phyloP scores from a whole-genome alignment of 2,329 filamentous ascomycete species.

The Curvularia sp. region DNA sequence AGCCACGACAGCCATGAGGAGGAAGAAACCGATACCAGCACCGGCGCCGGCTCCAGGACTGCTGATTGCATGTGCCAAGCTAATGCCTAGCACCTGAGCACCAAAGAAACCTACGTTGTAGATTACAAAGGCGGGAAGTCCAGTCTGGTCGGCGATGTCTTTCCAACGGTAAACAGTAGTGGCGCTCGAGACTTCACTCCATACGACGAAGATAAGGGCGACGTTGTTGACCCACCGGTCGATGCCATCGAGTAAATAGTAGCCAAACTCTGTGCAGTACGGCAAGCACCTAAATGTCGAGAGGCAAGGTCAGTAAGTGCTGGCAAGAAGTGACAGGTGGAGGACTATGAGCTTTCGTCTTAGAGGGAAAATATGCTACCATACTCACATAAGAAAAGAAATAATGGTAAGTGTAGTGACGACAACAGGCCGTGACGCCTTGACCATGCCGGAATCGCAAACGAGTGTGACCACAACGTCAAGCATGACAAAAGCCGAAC shows the following conservation, averaged over 20 bases:
- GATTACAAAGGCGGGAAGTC: conserved; percentile 54
- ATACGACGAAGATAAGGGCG: conserved; percentile 62
- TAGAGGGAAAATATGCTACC: not conserved
- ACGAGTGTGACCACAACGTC: conserved; percentile 63
- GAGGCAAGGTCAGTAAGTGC: not conserved
- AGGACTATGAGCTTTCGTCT: not conserved
- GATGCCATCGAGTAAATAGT: conserved; percentile 62
- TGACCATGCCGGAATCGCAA: conserved; percentile 60
- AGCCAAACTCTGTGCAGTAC: conserved; percentile 66
- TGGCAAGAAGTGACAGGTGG: not conserved
- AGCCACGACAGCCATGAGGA: conserved; percentile 52
- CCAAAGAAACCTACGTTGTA: conserved; percentile 63
- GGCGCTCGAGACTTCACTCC: conserved; percentile 61
- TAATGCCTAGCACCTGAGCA: conserved; percentile 61
- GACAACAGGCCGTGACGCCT: conserved; percentile 57
- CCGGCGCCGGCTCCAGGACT: conserved; percentile 58
- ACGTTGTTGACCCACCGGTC: conserved; percentile 66
- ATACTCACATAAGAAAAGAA: conserved; percentile 57
- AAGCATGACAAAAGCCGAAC: conserved; percentile 66
- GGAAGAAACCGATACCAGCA: conserved; percentile 62
- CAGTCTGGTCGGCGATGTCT: conserved; percentile 56
- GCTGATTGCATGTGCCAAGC: conserved; percentile 57
- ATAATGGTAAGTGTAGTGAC: conserved; percentile 59
- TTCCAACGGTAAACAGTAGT: conserved; percentile 63
- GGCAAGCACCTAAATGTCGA: conserved; percentile 53